phyloP scores from a whole-genome alignment of 768 basidiomycete species.

The Auricularia sp. region DNA sequence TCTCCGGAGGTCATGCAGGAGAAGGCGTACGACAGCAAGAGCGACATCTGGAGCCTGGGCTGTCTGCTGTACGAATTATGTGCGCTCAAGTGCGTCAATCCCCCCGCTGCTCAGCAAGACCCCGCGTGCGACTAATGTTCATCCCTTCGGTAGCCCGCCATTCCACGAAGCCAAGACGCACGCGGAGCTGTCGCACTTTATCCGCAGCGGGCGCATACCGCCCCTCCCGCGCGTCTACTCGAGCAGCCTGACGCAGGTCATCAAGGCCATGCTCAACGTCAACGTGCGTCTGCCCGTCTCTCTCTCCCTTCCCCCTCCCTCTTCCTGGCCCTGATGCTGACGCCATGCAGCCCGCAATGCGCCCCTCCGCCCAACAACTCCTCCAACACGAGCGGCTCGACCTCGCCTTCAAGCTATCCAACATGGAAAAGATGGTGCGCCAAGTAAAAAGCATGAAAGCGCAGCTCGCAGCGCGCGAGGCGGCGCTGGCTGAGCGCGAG shows the following conservation, averaged over 20 bases:
- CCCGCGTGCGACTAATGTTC: background rate
- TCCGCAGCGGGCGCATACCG: slow-evolving; percentile 85
- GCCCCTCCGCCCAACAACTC: slow-evolving; percentile 71
- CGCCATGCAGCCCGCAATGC: slow-evolving; percentile 80
- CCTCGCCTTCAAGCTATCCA: slow-evolving; percentile 48
- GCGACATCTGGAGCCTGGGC: slow-evolving; percentile 97
- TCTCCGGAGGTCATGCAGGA: slow-evolving; percentile 97
- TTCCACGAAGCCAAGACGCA: slow-evolving; percentile 92
- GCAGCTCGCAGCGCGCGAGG: background rate
- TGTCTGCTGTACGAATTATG: slow-evolving; percentile 96
- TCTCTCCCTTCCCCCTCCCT: no score
- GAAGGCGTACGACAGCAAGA: slow-evolving; percentile 94
- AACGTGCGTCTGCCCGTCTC: no score
- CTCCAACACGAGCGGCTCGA: slow-evolving; percentile 72
- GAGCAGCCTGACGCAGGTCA: slow-evolving; percentile 55
- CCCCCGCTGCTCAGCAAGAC: no score
- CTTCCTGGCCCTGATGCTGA: no score
- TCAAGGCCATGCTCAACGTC: slow-evolving; percentile 79
- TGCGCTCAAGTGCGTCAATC: slow-evolving; percentile 53
- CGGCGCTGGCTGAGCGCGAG: slow-evolving; percentile 36
- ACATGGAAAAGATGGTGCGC: background rate
- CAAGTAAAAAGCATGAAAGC: background rate
- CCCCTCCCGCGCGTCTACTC: slow-evolving; percentile 81
- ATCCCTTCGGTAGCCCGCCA: slow-evolving; percentile 41
- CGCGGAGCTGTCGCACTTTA: slow-evolving; percentile 69